Percentiles rank a stretch among this genome's conserved stretches.
These are phyloP conservation scores for Penstemon barbatus DNA, from an alignment of 257 asterid species.

Conservation along the genomic window DNA sequence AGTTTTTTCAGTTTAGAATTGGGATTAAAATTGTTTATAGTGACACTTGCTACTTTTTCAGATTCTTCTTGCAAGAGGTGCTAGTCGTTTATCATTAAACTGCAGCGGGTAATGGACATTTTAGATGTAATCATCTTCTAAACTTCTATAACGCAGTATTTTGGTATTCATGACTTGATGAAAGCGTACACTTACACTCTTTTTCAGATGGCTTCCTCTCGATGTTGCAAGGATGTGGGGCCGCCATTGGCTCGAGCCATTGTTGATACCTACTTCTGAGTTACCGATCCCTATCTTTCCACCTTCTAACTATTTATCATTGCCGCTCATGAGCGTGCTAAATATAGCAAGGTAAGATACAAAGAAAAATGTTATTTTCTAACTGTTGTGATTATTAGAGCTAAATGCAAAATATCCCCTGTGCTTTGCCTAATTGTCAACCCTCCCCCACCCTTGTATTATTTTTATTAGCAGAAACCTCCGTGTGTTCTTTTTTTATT, in stretches of 20 bases:
- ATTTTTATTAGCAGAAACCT: no score
- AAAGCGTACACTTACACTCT: conserved; percentile 5
- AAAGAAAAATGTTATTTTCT: no score
- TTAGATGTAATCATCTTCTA: not conserved
- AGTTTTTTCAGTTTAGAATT: no score
- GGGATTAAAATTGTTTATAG: not conserved
- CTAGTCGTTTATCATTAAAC: conserved; percentile 83
- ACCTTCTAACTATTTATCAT: conserved; percentile 76
- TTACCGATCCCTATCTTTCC: conserved; percentile 62
- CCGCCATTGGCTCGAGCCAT: conserved; percentile 96
- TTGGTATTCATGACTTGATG: conserved; percentile 8
- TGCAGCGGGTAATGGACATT: conserved; percentile 76
- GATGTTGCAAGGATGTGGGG: conserved; percentile 99
- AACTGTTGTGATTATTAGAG: no score
- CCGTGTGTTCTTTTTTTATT: no score
- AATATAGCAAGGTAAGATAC: conserved; percentile 80
- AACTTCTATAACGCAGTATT: conserved; percentile 9
- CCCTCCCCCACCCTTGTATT: no score
- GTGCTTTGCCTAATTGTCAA: no score
- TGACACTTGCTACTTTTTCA: conserved; percentile 37
- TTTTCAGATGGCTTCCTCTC: conserved; percentile 92
- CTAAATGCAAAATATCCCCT: no score
- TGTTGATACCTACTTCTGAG: conserved; percentile 72
- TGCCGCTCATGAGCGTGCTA: conserved; percentile 89
- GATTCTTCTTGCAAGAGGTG: conserved; percentile 91